Percentiles rank a stretch among this genome's conserved stretches.
phyloP scores from a whole-genome alignment of 768 basidiomycete genomes.

The Psilocybe tampanensis region DNA sequence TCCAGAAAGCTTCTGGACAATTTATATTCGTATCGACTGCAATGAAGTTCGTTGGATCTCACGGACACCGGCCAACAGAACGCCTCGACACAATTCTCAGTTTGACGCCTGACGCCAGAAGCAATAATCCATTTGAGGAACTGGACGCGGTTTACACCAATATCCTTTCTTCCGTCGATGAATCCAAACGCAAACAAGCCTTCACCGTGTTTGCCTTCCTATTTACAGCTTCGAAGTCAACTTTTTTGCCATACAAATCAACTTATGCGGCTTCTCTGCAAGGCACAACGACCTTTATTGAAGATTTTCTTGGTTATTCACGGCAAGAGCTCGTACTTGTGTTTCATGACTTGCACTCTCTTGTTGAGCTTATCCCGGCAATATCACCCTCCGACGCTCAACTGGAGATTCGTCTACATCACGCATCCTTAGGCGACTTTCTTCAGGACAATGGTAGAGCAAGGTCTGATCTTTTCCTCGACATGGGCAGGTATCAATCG shows the following conservation, averaged over 20 bases:
- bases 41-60: constrained; percentile 2
- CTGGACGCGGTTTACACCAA: constrained; percentile 2
- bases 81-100: not conserved
- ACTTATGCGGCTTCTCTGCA: not conserved
- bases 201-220: constrained; percentile 1
- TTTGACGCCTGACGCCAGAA: not conserved
- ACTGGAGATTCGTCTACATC: not conserved
- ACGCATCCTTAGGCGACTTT: not conserved
- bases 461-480: not conserved
- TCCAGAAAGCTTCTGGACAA: constrained; percentile 4
- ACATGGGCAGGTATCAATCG: not conserved
- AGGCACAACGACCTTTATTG: not conserved
- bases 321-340: not conserved
- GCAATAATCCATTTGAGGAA: not conserved
- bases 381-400: too few species aligned
- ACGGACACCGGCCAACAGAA: not conserved
- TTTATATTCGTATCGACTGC: constrained; percentile 7
- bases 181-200: not conserved
- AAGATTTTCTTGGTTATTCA: not conserved
- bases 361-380: not conserved
- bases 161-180: not conserved
- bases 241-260: not conserved
- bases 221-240: not conserved
- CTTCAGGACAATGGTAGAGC: not conserved
- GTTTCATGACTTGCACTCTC: not conserved